Conservation (phyloP, 371 early-diverging fungal genomes). For the Nematocida ausubeli region DNA sequence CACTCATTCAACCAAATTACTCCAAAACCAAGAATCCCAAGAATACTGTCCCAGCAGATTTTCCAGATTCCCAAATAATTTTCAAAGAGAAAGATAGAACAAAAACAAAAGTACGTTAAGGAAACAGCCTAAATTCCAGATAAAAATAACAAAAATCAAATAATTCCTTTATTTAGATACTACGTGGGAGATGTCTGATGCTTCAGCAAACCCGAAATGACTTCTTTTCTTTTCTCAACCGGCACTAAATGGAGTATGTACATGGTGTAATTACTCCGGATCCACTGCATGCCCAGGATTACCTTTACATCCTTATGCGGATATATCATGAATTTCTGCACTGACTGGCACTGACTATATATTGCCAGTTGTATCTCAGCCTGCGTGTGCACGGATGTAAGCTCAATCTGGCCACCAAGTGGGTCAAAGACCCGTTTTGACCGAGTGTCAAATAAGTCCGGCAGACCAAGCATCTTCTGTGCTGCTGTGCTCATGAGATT, state of each 20-base stretch:
- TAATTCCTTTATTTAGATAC: not conserved
- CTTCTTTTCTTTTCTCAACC: not conserved
- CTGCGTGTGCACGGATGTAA: not conserved
- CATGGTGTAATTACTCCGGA: not conserved
- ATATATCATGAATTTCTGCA: not conserved
- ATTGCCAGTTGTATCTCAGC: not conserved
- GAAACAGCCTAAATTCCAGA: not conserved
- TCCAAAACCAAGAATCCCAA: no score
- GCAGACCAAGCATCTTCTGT: not conserved
- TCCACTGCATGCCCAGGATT: slow-evolving; percentile 3
- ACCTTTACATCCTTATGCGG: not conserved
- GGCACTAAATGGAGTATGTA: slow-evolving; percentile 7
- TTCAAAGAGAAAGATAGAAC: slow-evolving; percentile 32
- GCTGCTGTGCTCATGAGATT: not conserved
- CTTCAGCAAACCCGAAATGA: not conserved
- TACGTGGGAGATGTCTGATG: not conserved
- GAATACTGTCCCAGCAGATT: no score
- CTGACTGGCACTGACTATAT: not conserved
- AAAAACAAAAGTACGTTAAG: not conserved
- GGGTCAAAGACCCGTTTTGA: not conserved
- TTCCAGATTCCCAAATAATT: no score
- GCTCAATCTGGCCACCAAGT: not conserved
- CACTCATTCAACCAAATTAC: no score
- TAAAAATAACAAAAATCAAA: not conserved
- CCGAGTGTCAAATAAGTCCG: not conserved